These are phyloP conservation scores for Kodamaea laetipori DNA, from an alignment of 805 yeast species.

Conservation along the genomic window DNA sequence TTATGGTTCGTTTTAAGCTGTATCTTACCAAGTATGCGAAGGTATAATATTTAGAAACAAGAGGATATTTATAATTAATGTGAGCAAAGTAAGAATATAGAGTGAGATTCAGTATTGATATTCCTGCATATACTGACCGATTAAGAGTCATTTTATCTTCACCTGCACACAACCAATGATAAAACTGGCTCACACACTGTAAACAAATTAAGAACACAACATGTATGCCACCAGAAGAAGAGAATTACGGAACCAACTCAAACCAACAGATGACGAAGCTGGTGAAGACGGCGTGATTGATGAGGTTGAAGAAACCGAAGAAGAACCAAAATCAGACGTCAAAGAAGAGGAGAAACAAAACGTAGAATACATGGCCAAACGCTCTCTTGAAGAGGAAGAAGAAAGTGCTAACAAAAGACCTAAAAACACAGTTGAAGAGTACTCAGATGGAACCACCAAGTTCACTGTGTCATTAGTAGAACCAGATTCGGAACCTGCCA, in stretches of 20 bases:
- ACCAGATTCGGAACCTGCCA: too few relatives aligned
- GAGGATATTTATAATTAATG: too few relatives aligned
- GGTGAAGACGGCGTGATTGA: neutral
- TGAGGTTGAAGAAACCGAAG: slow-evolving; percentile 1
- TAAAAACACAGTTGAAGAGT: neutral
- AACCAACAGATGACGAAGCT: slow-evolving; percentile 1
- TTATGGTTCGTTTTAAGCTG: slow-evolving; percentile 3
- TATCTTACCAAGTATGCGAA: neutral
- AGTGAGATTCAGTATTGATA: too few relatives aligned
- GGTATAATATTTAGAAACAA: neutral
- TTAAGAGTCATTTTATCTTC: too few relatives aligned
- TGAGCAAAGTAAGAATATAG: too few relatives aligned
- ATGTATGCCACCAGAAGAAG: slow-evolving; percentile 6
- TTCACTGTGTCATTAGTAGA: too few relatives aligned
- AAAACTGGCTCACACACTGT: neutral
- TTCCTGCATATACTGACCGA: too few relatives aligned
- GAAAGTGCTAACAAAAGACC: neutral
- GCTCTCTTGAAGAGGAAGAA: too few relatives aligned
- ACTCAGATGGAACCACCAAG: too few relatives aligned
- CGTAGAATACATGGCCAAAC: too few relatives aligned
- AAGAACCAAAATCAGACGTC: neutral
- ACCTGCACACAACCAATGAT: neutral
- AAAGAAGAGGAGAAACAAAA: too few relatives aligned
- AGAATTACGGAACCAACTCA: slow-evolving; percentile 2
- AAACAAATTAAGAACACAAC: neutral